Percentiles rank a stretch among this genome's conserved stretches.
These are phyloP conservation scores for Dovyalis caffra DNA, from an alignment of 345 rosid genomes.

Conservation along the genomic window DNA sequence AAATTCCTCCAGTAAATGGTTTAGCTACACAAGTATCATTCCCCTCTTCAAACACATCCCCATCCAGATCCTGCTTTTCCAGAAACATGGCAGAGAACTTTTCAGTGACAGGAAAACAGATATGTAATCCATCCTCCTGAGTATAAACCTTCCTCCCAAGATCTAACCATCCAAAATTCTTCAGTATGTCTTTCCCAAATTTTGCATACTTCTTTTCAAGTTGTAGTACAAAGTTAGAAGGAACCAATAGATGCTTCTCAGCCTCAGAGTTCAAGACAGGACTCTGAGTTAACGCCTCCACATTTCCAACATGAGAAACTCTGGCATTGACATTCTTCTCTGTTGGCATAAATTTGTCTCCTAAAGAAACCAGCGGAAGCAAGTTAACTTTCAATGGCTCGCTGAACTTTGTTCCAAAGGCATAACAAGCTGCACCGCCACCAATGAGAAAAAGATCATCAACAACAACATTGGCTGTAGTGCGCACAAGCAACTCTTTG, in stretches of 20 bases:
- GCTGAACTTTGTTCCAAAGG: conserved; percentile 93
- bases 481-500: conserved; percentile 71
- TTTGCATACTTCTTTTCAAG: conserved; percentile 67
- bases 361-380: conserved; percentile 38
- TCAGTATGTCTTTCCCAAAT: conserved; percentile 75
- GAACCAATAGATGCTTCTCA: conserved; percentile 22
- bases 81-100: conserved; percentile 47
- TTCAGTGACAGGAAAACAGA: conserved; percentile 80
- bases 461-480: conserved; percentile 62
- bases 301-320: conserved; percentile 26
- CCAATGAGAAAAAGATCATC: conserved; percentile 78
- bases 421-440: conserved; percentile 96
- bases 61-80: conserved; percentile 31
- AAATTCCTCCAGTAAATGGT: conserved; percentile 24
- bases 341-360: conserved; percentile 11
- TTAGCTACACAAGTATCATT: conserved; percentile 22
- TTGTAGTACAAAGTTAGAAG: conserved; percentile 47
- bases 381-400: conserved; percentile 69
- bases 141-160: conserved; percentile 65
- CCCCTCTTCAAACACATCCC: conserved; percentile 31
- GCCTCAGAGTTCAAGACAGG: conserved; percentile 19
- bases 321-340: conserved; percentile 22
- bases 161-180: conserved; percentile 87
- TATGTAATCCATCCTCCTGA: conserved; percentile 44
- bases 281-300: conserved; percentile 22